Conservation (phyloP, 768 basidiomycete genomes). For the Trametes elegans region DNA sequence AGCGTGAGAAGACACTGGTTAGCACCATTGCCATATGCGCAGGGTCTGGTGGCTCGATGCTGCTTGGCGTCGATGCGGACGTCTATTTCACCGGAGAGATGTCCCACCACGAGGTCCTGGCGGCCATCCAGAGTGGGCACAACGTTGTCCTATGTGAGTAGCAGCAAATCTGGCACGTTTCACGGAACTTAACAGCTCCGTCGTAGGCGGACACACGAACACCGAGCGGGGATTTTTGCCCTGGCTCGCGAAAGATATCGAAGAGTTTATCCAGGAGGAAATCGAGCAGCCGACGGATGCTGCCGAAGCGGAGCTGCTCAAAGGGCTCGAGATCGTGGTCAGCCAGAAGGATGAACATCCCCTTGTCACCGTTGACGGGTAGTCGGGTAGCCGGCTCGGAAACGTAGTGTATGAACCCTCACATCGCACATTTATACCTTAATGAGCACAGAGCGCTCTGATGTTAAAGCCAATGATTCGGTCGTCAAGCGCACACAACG, state of each 20-base stretch:
- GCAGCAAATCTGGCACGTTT: not conserved
- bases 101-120: conserved; percentile 87
- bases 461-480: not conserved
- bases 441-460: not conserved
- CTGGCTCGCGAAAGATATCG: conserved; percentile 63
- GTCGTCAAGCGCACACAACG: not conserved
- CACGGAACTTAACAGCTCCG: conserved; percentile 21
- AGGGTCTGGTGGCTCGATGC: conserved; percentile 80
- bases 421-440: not conserved
- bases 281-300: conserved; percentile 29
- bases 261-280: conserved; percentile 45
- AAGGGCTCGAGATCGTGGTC: conserved; percentile 57
- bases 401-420: not conserved
- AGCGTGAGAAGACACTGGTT: conserved; percentile 31
- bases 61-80: conserved; percentile 72
- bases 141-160: conserved; percentile 82
- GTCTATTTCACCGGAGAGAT: conserved; percentile 93
- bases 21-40: conserved; percentile 85
- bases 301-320: conserved; percentile 27
- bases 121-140: conserved; percentile 69
- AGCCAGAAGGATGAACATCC: conserved; percentile 77
- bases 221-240: conserved; percentile 94
- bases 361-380: conserved; percentile 53
- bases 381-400: not conserved
- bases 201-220: conserved; percentile 84